These are phyloP conservation scores for Metarhizium rileyi DNA, from an alignment of 2,329 filamentous ascomycete species.

Conservation along the genomic window DNA sequence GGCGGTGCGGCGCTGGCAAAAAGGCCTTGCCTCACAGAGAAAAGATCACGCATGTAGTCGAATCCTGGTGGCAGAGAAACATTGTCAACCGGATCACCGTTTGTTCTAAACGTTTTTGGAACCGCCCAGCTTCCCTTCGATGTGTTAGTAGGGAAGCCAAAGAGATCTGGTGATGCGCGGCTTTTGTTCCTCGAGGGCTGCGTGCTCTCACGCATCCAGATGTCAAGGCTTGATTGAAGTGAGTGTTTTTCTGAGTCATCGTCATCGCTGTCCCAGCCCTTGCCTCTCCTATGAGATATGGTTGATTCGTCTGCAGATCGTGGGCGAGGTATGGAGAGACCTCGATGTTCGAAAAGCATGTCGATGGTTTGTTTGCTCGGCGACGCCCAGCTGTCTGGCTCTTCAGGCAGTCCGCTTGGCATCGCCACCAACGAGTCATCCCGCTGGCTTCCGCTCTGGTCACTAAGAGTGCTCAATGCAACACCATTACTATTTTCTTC, in stretches of 20 bases:
- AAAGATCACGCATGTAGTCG: slow-evolving; percentile 36
- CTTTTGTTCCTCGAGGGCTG: slow-evolving; percentile 25
- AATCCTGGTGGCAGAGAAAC: slow-evolving; percentile 17
- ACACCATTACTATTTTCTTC: slow-evolving; percentile 24
- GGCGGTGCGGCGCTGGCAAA: slow-evolving; percentile 33
- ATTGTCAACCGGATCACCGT: slow-evolving; percentile 12
- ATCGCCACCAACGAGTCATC: background rate
- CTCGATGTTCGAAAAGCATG: slow-evolving; percentile 11
- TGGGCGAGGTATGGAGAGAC: slow-evolving; percentile 26
- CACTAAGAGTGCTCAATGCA: slow-evolving; percentile 18
- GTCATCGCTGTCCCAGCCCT: slow-evolving; percentile 36
- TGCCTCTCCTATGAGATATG: slow-evolving; percentile 26
- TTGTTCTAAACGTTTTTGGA: slow-evolving; percentile 35
- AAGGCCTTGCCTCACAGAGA: slow-evolving; percentile 30
- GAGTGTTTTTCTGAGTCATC: slow-evolving; percentile 33
- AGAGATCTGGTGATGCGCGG: slow-evolving; percentile 41
- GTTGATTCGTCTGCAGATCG: slow-evolving; percentile 38
- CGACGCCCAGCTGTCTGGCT: slow-evolving; percentile 5
- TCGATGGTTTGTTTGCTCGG: slow-evolving; percentile 2
- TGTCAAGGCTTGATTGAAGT: slow-evolving; percentile 41
- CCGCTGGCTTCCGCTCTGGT: slow-evolving; percentile 9
- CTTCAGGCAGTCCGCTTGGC: background rate
- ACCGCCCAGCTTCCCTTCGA: slow-evolving; percentile 35
- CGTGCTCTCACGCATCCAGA: slow-evolving; percentile 47
- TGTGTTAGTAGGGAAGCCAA: slow-evolving; percentile 37